Evolutionary conservation across 2,329 filamentous ascomycete genomes (phyloP), one percentile per base, ranked within the genome.

Genomic region (Verticillium dahliae): DNA sequence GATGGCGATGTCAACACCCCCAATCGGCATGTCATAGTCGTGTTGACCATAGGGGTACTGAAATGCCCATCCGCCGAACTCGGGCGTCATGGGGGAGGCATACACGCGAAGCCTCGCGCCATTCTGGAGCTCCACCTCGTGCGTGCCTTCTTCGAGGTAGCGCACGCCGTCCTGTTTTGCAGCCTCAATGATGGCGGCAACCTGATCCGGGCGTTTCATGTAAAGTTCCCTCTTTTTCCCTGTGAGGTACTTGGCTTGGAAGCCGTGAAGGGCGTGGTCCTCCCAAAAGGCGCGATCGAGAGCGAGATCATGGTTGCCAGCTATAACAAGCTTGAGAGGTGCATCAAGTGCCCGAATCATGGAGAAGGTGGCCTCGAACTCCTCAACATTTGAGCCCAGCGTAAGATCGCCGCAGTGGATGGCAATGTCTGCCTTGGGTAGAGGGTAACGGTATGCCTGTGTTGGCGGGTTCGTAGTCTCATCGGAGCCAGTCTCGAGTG

Each of bases 331-430:
- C 60, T 83, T 84, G 3, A 82, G 68, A 0, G 77, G 74, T 0
- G 80, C 79, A 1, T 77, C 62, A 15, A 83, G 68, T 0, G 58
- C 58, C 9, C 72, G 65, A 0, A 84, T 70, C 0, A 79, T 66
- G 1, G 70, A 61, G 4, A 83, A 67, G 0, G 77, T 70, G 2
- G 66, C 63, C 27, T 63, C 67, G 54, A 76, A 78, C 55, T 81
- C 78, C 0, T 70, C 58, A 0, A 81, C 57, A 33, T 74, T 79
- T 0, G 80, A 82, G 27, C 73, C 68, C 0, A 76, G 65, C 0
- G 80, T 82, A 3, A 84, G 71, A 55, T 84, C 80, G 10, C 81
- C 80, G 60, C 80, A 82, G 65, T 83, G 80, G 15, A 84, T 78
- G 3, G 69, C 75, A 0, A 83, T 75, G 63, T 86, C 82, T 35